Evolutionary conservation across 805 yeast genomes (phyloP).

Genomic region (Barnettozyma sp.): DNA sequence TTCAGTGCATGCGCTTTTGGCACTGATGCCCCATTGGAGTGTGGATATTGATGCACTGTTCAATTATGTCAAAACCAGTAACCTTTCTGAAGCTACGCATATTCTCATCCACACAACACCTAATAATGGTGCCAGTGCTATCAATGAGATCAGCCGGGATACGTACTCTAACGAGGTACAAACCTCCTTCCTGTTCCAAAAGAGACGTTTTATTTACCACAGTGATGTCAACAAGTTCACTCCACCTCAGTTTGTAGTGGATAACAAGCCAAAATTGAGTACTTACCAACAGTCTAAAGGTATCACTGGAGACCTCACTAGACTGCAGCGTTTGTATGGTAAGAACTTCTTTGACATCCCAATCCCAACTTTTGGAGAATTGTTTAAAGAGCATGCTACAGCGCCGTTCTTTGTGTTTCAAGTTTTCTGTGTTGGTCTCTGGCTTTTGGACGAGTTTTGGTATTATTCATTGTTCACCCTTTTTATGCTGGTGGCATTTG

Average conservation of each 20-base stretch:
- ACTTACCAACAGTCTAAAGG: constrained; percentile 54
- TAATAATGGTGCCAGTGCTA: constrained; percentile 80
- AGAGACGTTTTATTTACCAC: constrained; percentile 79
- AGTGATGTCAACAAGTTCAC: constrained; percentile 47
- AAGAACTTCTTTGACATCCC: constrained; percentile 90
- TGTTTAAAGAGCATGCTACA: constrained; percentile 95
- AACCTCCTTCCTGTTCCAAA: constrained; percentile 76
- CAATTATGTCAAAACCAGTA: constrained; percentile 51
- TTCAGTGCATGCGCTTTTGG: constrained; percentile 65
- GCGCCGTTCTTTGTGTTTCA: constrained; percentile 98
- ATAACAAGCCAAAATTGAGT: constrained; percentile 48
- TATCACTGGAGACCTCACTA: constrained; percentile 44
- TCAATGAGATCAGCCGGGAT: constrained; percentile 53
- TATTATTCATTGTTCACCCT: constrained; percentile 86
- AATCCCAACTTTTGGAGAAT: constrained; percentile 81
- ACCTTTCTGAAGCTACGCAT: constrained; percentile 58
- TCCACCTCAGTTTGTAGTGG: constrained; percentile 72
- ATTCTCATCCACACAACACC: constrained; percentile 76
- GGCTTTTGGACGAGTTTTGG: constrained; percentile 98
- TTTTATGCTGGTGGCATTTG: constrained; percentile 89
- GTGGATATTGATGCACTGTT: constrained; percentile 60
- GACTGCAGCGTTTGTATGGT: constrained; percentile 60
- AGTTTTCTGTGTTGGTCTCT: constrained; percentile 87
- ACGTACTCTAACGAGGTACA: constrained; percentile 54
- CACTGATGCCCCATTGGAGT: constrained; percentile 95